Conservation (phyloP, 768 basidiomycete species). For the Suillus tomentosus region DNA sequence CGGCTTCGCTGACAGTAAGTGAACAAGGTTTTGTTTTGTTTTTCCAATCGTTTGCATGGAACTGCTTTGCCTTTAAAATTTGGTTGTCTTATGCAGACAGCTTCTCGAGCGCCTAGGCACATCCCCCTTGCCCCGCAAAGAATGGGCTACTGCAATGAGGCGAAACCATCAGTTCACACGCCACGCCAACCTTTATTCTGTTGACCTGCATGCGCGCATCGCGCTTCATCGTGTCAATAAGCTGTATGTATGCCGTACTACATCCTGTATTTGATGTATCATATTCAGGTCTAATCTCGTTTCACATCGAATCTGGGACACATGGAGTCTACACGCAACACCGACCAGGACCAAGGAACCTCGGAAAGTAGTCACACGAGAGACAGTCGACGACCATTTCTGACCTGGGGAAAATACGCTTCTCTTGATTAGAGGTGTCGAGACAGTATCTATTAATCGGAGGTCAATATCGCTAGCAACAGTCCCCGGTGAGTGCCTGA, state of each 20-base stretch:
- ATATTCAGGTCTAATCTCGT: not conserved
- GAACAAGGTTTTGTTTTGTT: constrained; percentile 14
- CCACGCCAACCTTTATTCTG: constrained; percentile 4
- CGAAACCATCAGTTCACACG: constrained; percentile 2
- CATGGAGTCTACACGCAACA: not conserved
- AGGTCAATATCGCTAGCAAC: not conserved
- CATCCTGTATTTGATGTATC: not conserved
- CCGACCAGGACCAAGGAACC: not conserved
- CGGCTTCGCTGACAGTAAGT: constrained; percentile 3
- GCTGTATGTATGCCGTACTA: not conserved
- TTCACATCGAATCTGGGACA: not conserved
- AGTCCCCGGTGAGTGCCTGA: not conserved
- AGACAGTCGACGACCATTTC: not conserved
- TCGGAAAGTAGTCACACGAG: not conserved
- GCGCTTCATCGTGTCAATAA: not conserved
- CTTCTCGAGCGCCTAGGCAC: not conserved
- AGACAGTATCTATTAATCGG: not conserved
- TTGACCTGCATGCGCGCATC: not conserved
- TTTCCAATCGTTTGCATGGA: constrained; percentile 12
- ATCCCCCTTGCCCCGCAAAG: not conserved
- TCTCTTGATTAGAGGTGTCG: not conserved
- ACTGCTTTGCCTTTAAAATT: not conserved
- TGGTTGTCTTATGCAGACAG: not conserved
- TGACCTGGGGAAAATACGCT: not conserved
- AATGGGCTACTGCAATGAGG: not conserved